Percentiles rank a stretch among this genome's conserved stretches.
Conservation (phyloP, 176 grass and related monocot genomes). For the Bolboschoenus planiculmis region DNA sequence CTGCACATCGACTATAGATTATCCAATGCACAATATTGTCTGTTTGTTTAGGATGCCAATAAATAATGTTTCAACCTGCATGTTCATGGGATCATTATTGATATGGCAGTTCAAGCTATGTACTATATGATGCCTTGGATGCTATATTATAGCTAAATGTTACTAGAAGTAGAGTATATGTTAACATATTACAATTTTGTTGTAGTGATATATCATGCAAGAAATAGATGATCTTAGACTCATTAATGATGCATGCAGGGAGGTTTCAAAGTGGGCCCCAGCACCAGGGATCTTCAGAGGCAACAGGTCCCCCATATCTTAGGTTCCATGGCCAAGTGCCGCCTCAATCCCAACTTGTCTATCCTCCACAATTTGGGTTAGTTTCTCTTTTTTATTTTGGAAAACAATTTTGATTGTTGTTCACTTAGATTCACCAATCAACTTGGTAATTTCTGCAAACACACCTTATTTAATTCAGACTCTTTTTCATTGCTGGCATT, state of each 20-base stretch:
- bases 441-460: not conserved
- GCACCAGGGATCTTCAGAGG: slow-evolving; percentile 32
- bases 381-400: slow-evolving; percentile 9
- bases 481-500: not conserved
- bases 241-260: slow-evolving; percentile 21
- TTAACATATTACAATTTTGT: not conserved
- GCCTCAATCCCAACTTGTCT: slow-evolving; percentile 29
- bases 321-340: slow-evolving; percentile 44
- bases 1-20: not conserved
- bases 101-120: not conserved
- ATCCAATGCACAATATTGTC: not conserved
- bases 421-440: not conserved
- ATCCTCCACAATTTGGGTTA: slow-evolving; percentile 48
- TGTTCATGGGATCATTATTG: not conserved
- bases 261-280: slow-evolving; percentile 26
- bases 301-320: slow-evolving; percentile 12
- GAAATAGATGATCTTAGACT: not conserved
- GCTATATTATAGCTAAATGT: not conserved
- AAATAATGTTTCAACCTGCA: not conserved
- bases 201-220: not conserved
- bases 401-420: not conserved
- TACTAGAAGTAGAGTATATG: not conserved
- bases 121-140: not conserved
- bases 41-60: not conserved
- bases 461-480: not conserved